phyloP scores from a whole-genome alignment of 768 basidiomycete genomes.

The Sporobolomyces roseus region DNA sequence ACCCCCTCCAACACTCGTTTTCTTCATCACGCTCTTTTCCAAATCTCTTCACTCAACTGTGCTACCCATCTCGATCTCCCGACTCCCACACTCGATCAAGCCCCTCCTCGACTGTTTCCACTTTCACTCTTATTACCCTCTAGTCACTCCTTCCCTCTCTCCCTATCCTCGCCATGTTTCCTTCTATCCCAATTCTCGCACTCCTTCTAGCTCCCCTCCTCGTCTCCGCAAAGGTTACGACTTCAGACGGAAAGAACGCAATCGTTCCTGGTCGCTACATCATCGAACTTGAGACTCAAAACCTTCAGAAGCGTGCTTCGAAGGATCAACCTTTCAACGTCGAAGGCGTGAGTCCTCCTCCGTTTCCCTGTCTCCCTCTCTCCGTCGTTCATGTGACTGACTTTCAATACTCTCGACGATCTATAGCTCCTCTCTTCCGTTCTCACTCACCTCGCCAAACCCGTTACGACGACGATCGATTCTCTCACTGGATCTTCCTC shows the following conservation, averaged over 20 bases:
- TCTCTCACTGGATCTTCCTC: neutral
- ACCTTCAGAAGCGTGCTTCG: neutral
- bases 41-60: too few species aligned
- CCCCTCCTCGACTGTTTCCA: too few species aligned
- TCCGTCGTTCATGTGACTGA: too few species aligned
- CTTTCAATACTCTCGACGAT: too few species aligned
- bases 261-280: conserved; percentile 5
- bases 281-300: conserved; percentile 4
- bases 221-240: neutral
- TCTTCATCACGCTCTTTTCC: too few species aligned
- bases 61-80: too few species aligned
- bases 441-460: conserved; percentile 7
- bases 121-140: too few species aligned
- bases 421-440: conserved; percentile 4
- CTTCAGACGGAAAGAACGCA: neutral
- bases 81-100: too few species aligned
- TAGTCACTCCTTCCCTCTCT: too few species aligned
- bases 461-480: conserved; percentile 14
- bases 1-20: conserved; percentile 4
- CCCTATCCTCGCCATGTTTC: too few species aligned
- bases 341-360: too few species aligned
- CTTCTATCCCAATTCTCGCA: neutral
- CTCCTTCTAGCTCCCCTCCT: neutral
- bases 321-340: conserved; percentile 8
- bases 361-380: too few species aligned